These are phyloP conservation scores for Colletotrichum abscissum DNA, from an alignment of 2,329 filamentous ascomycete genomes.

Conservation along the genomic window DNA sequence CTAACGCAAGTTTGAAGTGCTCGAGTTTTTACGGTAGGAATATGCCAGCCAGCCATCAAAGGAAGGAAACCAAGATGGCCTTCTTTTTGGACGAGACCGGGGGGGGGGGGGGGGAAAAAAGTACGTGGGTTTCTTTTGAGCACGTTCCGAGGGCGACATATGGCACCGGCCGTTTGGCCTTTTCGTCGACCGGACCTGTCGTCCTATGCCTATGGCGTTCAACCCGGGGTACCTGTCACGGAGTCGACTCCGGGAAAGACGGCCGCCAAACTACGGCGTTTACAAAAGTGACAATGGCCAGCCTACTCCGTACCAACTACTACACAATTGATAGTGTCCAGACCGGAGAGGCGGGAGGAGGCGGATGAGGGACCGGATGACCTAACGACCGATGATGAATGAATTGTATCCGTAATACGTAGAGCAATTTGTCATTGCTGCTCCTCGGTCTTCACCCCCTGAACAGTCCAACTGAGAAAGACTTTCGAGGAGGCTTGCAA, in stretches of 20 bases:
- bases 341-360: neutral
- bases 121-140: neutral
- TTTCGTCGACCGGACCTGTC: neutral
- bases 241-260: conserved; percentile 20
- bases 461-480: neutral
- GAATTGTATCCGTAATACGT: too few relatives aligned
- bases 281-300: neutral
- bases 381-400: neutral
- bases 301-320: neutral
- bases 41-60: neutral
- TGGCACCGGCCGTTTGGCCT: neutral
- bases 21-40: too few relatives aligned
- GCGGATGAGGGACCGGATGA: neutral
- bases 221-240: neutral
- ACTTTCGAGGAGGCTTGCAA: neutral
- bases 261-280: neutral
- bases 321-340: neutral
- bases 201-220: neutral
- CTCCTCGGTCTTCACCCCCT: neutral
- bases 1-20: too few relatives aligned
- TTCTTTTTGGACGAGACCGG: neutral
- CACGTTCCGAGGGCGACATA: neutral
- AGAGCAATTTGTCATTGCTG: neutral
- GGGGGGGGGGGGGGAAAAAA: conserved; percentile 1
- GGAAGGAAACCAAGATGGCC: neutral